Percentiles rank a stretch among this genome's conserved stretches.
phyloP scores from a whole-genome alignment of 2,329 filamentous ascomycete genomes.

The Trichophyton benhamiae region DNA sequence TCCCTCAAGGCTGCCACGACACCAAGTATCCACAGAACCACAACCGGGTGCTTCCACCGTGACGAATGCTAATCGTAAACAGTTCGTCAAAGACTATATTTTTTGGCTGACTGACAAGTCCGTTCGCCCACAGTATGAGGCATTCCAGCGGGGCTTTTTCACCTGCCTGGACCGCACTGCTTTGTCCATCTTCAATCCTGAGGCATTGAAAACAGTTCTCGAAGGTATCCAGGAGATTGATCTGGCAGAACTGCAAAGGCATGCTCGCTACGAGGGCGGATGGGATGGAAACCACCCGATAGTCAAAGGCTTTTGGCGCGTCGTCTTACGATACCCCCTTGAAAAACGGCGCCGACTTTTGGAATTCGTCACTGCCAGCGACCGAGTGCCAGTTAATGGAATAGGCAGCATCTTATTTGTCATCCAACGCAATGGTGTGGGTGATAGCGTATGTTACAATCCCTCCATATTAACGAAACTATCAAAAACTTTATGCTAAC shows the following conservation, averaged over 20 bases:
- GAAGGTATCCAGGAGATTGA: slow-evolving; percentile 78
- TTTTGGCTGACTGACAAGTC: slow-evolving; percentile 69
- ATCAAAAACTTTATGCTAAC: slow-evolving; percentile 6
- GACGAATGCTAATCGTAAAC: slow-evolving; percentile 63
- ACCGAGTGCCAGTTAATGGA: slow-evolving; percentile 79
- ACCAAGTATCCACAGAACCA: slow-evolving; percentile 21
- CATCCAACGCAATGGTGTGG: slow-evolving; percentile 63
- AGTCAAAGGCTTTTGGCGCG: slow-evolving; percentile 70
- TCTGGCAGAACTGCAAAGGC: slow-evolving; percentile 56
- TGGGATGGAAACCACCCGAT: slow-evolving; percentile 59
- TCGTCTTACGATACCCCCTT: slow-evolving; percentile 54
- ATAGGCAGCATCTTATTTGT: slow-evolving; percentile 71
- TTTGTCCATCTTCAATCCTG: slow-evolving; percentile 57
- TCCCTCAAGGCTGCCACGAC: slow-evolving; percentile 16
- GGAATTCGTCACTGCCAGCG: slow-evolving; percentile 90
- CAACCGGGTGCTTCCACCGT: slow-evolving; percentile 55
- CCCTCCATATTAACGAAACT: background rate
- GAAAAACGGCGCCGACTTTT: slow-evolving; percentile 63
- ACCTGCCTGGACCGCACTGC: slow-evolving; percentile 59
- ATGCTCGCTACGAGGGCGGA: slow-evolving; percentile 64
- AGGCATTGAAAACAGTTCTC: slow-evolving; percentile 61
- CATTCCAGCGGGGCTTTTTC: slow-evolving; percentile 71
- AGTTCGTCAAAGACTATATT: slow-evolving; percentile 76
- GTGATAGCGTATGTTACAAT: slow-evolving; percentile 33
- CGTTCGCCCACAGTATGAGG: slow-evolving; percentile 61